Base-by-base conservation (phyloP, 495 filamentous ascomycete genomes). In the Annulohypoxylon stygium region DNA sequence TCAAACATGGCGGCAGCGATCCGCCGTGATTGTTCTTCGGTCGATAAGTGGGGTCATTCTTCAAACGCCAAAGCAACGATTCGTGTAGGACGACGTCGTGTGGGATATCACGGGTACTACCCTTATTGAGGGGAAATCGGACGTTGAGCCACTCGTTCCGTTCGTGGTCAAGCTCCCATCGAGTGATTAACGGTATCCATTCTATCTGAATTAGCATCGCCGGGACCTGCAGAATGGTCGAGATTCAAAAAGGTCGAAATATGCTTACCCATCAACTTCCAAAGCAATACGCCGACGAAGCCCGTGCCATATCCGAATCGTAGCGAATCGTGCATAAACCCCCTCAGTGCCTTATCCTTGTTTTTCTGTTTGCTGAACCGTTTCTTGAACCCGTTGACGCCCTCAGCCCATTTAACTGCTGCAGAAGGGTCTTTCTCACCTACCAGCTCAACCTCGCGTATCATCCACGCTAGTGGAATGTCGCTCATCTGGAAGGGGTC, bases 81-180 rank as follows among this genome's bases (percentile, higher is more conserved):
- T 86, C 81, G 74, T 94, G 92, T 2, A 93, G 85, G 55, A 87
- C 83, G 1, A 88, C 90, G 71, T 87, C 83, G 9, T 85, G 79
- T 0, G 92, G 92, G 26, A 94, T 90, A 75, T 93, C 92, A 3
- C 92, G 86, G 2, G 87, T 83, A 64, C 90, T 89, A 18, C 91
- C 92, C 16, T 25, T 37, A 4, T 91, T 91, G 14, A 92, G 78
- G 0, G 91, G 92, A 33, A 76, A 74, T 30, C 73, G 73, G 20
- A 70, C 34, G 6, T 76, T 60, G 18, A 33, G 64, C 81, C 81
- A 83, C 61, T 74, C 71, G n/a, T 77, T 77, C 1, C 71, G 58
- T 12, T 73, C 69, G 47, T 78, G 74, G 11, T 80, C 73, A 18
- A 82, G 65, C 23, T 78, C 76, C 70, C 70, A 78, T 12, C 82